A percentile compares a stretch with the other conserved stretches of the same genome.
Evolutionary conservation across 228 moss, liverwort and hornwort species (phyloP).

Genomic region (Sphagnum fallax): DNA sequence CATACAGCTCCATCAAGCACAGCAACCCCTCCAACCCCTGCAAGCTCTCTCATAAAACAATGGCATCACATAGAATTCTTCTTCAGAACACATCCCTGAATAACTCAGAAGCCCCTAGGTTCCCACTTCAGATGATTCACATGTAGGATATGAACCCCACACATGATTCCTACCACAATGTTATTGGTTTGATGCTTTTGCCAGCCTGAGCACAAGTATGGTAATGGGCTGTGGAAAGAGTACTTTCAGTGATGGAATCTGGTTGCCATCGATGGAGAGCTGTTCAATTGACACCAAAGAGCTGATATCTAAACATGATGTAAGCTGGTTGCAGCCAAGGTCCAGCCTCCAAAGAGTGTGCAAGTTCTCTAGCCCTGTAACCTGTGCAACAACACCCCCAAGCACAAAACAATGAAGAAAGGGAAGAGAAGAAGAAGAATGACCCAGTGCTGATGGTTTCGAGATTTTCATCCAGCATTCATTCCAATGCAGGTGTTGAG

Average conservation of each 20-base stretch:
- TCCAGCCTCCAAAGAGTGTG: constrained; percentile 85
- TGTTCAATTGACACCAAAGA: constrained; percentile 70
- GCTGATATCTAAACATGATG: constrained; percentile 53
- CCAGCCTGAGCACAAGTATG: too few relatives aligned
- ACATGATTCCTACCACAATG: too few relatives aligned
- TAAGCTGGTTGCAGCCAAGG: constrained; percentile 66
- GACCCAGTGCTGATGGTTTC: not conserved
- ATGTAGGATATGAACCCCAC: too few relatives aligned
- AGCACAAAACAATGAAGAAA: not conserved
- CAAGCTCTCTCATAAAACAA: constrained; percentile 3
- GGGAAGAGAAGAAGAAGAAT: not conserved
- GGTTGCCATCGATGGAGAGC: constrained; percentile 80
- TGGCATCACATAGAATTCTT: too few relatives aligned
- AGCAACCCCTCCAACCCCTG: constrained; percentile 78
- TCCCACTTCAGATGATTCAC: too few relatives aligned
- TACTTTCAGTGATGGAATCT: constrained; percentile 73
- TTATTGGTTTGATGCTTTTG: too few relatives aligned
- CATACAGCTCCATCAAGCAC: constrained; percentile 93
- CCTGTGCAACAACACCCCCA: constrained; percentile 30
- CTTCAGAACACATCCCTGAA: too few relatives aligned
- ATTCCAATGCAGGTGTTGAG: not conserved
- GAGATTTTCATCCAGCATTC: not conserved
- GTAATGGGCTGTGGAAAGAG: not conserved
- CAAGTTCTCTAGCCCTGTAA: constrained; percentile 47
- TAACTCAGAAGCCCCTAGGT: too few relatives aligned